A percentile compares a stretch with the other conserved stretches of the same genome.
These are phyloP conservation scores for Diplotaxis tenuifolia DNA, from an alignment of 345 rosid species.

Conservation along the genomic window DNA sequence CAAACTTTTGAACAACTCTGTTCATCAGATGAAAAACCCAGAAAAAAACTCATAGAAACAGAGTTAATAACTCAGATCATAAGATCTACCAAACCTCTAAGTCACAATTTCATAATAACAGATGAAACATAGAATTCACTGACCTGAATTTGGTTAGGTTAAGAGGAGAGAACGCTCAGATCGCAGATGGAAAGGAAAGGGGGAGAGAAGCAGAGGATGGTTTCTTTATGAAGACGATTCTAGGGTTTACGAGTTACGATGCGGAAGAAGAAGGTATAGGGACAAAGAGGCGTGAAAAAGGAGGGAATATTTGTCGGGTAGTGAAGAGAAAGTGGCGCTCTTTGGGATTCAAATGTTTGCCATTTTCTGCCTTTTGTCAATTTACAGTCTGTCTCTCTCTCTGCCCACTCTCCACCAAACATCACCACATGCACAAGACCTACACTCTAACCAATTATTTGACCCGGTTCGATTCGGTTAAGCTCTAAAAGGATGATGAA, in stretches of 20 bases:
- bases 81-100: conserved; percentile 4
- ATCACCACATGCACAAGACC: conserved; percentile 22
- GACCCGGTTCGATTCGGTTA: neutral
- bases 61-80: neutral
- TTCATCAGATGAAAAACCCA: neutral
- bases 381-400: conserved; percentile 14
- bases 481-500: no score
- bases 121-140: neutral
- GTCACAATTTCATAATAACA: neutral
- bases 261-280: conserved; percentile 12
- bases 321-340: conserved; percentile 36
- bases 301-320: conserved; percentile 17
- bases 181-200: neutral
- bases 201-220: neutral
- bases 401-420: neutral
- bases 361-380: conserved; percentile 26
- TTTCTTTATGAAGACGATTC: conserved; percentile 1
- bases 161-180: neutral
- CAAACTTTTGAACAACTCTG: neutral
- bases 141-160: neutral
- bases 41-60: conserved; percentile 5
- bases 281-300: conserved; percentile 10
- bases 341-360: conserved; percentile 43
- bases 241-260: conserved; percentile 23
- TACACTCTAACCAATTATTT: neutral